phyloP scores from a whole-genome alignment of 495 filamentous ascomycete genomes.

The Talaromyces nanjingensis region DNA sequence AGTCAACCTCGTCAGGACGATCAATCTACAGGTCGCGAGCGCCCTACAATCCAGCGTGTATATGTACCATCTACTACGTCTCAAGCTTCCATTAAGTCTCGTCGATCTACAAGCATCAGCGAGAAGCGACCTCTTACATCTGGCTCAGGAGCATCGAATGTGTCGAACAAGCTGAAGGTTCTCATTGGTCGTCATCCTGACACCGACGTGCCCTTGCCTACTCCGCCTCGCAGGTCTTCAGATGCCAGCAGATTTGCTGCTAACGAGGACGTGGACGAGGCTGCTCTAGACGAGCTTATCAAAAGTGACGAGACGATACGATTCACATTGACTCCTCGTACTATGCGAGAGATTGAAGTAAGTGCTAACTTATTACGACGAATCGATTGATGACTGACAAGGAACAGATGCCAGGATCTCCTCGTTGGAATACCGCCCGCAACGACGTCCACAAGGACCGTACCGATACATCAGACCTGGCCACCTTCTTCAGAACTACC shows the following conservation, averaged over 20 bases:
- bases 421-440: conserved; percentile 25
- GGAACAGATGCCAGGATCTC: conserved; percentile 33
- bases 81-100: conserved; percentile 23
- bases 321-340: conserved; percentile 86
- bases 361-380: conserved; percentile 15
- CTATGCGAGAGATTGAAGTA: conserved; percentile 80
- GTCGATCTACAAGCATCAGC: conserved; percentile 38
- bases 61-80: conserved; percentile 19
- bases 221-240: conserved; percentile 38
- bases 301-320: conserved; percentile 87
- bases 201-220: conserved; percentile 23
- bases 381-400: conserved; percentile 7
- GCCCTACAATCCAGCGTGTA: conserved; percentile 46
- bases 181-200: conserved; percentile 41
- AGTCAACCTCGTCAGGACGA: conserved; percentile 19
- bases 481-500: conserved; percentile 30
- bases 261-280: conserved; percentile 37
- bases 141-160: conserved; percentile 44
- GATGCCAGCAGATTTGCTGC: conserved; percentile 39
- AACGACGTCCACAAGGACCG: conserved; percentile 12
- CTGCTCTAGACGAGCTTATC: conserved; percentile 78
- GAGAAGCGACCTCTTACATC: conserved; percentile 49
- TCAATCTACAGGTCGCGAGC: conserved; percentile 25
- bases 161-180: conserved; percentile 46
- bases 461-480: conserved; percentile 26